phyloP scores from a whole-genome alignment of 2,329 filamentous ascomycete genomes.

The Pestalotiopsis sp. region DNA sequence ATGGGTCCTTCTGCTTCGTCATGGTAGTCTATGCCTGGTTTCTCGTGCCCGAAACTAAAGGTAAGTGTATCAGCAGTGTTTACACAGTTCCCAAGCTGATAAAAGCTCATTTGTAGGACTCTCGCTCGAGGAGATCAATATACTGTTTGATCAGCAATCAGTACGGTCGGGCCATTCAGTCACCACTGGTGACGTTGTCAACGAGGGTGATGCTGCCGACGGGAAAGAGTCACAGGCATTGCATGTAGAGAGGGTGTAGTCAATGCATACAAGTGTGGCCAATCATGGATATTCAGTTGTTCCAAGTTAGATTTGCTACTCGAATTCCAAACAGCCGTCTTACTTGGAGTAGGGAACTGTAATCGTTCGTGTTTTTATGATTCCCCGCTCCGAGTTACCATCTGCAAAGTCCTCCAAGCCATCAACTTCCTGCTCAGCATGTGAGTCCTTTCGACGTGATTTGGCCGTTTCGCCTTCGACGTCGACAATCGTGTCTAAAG shows the following conservation, averaged over 20 bases:
- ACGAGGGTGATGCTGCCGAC: neutral
- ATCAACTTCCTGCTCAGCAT: neutral
- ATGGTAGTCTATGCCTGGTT: constrained; percentile 71
- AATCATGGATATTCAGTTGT: no score
- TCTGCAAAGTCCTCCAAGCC: neutral
- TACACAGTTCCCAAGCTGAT: neutral
- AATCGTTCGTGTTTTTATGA: neutral
- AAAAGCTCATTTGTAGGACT: neutral
- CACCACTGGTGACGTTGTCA: neutral
- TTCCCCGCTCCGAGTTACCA: neutral
- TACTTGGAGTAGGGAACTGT: neutral
- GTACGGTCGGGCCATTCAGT: neutral
- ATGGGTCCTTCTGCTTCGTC: constrained; percentile 64
- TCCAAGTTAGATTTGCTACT: neutral
- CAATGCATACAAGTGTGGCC: neutral
- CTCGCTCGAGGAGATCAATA: neutral
- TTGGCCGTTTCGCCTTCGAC: no score
- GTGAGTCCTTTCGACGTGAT: neutral
- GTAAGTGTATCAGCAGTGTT: constrained; percentile 25
- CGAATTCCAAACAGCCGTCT: neutral
- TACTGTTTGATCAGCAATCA: neutral
- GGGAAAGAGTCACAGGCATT: neutral
- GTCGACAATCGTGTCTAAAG: neutral
- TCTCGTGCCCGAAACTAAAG: constrained; percentile 73
- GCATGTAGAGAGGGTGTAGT: neutral